Evolutionary conservation across 2,329 filamentous ascomycete species (phyloP).

Genomic region (Nigrograna mackinnonii): DNA sequence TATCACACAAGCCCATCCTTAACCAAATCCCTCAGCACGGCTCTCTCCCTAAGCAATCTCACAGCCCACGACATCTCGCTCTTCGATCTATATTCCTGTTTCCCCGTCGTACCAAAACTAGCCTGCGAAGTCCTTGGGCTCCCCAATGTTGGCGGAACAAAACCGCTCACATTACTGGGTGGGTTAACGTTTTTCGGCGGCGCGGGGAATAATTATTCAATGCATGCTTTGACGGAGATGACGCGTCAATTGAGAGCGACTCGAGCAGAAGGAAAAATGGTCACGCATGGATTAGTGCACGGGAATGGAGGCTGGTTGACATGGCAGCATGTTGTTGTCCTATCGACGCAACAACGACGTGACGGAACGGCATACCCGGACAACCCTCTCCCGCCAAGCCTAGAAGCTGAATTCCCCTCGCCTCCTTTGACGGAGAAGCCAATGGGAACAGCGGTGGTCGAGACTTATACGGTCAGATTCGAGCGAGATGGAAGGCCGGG

Average conservation of each 20-base stretch:
- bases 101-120: constrained; percentile 70
- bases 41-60: constrained; percentile 51
- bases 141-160: constrained; percentile 36
- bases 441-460: constrained; percentile 56
- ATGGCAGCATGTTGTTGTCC: constrained; percentile 65
- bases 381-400: constrained; percentile 55
- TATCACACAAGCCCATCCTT: constrained; percentile 64
- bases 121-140: constrained; percentile 64
- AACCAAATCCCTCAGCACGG: constrained; percentile 59
- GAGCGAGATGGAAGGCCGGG: constrained; percentile 53
- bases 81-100: constrained; percentile 70
- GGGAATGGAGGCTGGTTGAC: constrained; percentile 69
- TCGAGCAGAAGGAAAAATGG: constrained; percentile 54
- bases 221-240: constrained; percentile 57
- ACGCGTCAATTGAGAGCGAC: constrained; percentile 56
- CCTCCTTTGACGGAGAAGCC: constrained; percentile 49
- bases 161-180: constrained; percentile 61
- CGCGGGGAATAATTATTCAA: constrained; percentile 72
- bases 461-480: constrained; percentile 67
- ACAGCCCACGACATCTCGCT: constrained; percentile 59
- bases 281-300: constrained; percentile 61
- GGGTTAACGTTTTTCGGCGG: constrained; percentile 71
- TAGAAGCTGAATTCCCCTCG: constrained; percentile 42
- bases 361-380: constrained; percentile 48
- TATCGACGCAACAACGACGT: constrained; percentile 59